Evolutionary conservation across 1,284 basidiomycete genomes (phyloP).

Genomic region (Sporisorium sorghi): DNA sequence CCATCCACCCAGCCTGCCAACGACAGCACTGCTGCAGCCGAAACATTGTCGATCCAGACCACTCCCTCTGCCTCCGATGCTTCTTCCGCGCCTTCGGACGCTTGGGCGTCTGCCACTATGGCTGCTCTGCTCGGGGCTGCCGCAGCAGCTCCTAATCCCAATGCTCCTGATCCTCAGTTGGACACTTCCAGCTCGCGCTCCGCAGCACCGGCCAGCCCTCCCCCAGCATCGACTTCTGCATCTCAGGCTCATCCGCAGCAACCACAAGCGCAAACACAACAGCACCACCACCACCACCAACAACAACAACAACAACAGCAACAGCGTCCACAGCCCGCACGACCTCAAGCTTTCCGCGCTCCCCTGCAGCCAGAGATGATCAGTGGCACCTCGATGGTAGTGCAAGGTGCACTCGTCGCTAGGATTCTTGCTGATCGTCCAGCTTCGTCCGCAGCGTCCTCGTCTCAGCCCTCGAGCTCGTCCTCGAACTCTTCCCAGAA

Average conservation of each 20-base stretch:
- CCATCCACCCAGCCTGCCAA: conserved; percentile 1
- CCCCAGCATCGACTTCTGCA: conserved; percentile 1
- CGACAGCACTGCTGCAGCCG: background rate
- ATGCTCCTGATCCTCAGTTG: background rate
- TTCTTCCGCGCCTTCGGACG: background rate
- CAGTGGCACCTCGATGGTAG: conserved; percentile 65
- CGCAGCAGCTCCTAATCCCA: conserved; percentile 3
- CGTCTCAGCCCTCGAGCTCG: too few species aligned
- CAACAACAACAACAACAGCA: conserved; percentile 15
- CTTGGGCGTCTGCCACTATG: conserved; percentile 28
- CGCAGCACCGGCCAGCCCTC: background rate
- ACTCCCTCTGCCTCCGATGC: background rate
- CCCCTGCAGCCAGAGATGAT: conserved; percentile 44
- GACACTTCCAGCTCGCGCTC: background rate
- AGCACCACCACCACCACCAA: too few species aligned
- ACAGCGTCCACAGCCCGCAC: conserved; percentile 9
- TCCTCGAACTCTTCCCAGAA: conserved; percentile 4
- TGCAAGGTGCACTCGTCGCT: conserved; percentile 65
- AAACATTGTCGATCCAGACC: background rate
- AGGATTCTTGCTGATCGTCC: conserved; percentile 35
- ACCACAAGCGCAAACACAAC: conserved; percentile 13
- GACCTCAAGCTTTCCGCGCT: conserved; percentile 26
- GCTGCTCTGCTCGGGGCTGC: conserved; percentile 33
- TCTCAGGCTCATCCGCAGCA: conserved; percentile 4
- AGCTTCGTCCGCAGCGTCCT: background rate